Conservation (phyloP, 495 filamentous ascomycete species). For the Platismatia glauca region DNA sequence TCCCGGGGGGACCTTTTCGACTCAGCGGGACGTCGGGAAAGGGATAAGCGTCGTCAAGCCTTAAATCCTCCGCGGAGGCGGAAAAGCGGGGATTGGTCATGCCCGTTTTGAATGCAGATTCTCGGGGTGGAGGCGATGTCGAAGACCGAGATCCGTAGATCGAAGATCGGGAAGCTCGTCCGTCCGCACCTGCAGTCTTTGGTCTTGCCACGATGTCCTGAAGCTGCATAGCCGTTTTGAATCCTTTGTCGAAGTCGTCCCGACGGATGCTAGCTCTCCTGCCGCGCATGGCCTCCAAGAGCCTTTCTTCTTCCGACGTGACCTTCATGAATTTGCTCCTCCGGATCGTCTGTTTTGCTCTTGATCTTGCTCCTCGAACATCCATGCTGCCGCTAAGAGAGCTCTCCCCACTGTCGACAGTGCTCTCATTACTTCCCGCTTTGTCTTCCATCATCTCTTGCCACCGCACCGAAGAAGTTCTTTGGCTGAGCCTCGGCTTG, state of each 20-base stretch:
- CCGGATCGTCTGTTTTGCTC: slow-evolving; percentile 7
- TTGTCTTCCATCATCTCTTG: slow-evolving; percentile 21
- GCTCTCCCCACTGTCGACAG: slow-evolving; percentile 13
- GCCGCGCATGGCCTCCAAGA: slow-evolving; percentile 70
- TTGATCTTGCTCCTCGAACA: slow-evolving; percentile 1
- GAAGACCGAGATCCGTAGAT: slow-evolving; percentile 17
- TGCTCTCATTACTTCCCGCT: slow-evolving; percentile 12
- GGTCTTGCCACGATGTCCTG: slow-evolving; percentile 17
- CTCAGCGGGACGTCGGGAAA: slow-evolving; percentile 10
- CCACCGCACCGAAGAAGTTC: slow-evolving; percentile 22
- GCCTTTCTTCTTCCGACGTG: slow-evolving; percentile 73
- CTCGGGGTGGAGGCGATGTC: slow-evolving; percentile 11
- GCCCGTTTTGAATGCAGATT: background rate
- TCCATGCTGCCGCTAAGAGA: slow-evolving; percentile 11
- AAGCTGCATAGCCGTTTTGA: slow-evolving; percentile 20
- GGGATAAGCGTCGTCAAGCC: slow-evolving; percentile 12
- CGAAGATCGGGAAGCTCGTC: slow-evolving; percentile 13
- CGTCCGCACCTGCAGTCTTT: slow-evolving; percentile 21
- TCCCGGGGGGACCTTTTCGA: slow-evolving; percentile 1
- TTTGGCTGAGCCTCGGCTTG: slow-evolving; percentile 18
- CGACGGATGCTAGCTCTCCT: slow-evolving; percentile 71
- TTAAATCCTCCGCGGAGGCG: slow-evolving; percentile 14
- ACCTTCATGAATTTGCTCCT: slow-evolving; percentile 69
- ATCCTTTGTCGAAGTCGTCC: slow-evolving; percentile 49
- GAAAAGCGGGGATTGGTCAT: slow-evolving; percentile 1